These are phyloP conservation scores for Cicer pinnatifidum DNA, from an alignment of 306 rosid species.

Conservation along the genomic window DNA sequence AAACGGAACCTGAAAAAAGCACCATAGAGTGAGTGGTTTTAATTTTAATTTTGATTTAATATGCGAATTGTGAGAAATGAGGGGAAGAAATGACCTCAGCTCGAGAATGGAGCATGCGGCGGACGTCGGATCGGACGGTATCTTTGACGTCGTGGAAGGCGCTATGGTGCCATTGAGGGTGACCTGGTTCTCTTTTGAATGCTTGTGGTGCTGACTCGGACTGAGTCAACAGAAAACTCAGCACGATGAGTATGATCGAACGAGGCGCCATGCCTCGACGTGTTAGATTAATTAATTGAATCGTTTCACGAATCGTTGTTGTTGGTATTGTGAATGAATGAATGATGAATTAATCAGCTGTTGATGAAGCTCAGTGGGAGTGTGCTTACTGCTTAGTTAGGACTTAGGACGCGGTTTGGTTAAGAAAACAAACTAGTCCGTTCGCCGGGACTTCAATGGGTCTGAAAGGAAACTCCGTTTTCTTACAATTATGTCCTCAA, in stretches of 20 bases:
- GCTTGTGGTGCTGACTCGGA: constrained; percentile 82
- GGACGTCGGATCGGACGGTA: constrained; percentile 77
- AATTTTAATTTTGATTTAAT: neutral
- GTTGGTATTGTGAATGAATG: neutral
- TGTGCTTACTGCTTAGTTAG: neutral
- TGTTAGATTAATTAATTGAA: constrained; percentile 21
- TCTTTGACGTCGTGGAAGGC: constrained; percentile 93
- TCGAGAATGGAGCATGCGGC: constrained; percentile 94
- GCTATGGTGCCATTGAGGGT: constrained; percentile 94
- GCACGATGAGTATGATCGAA: constrained; percentile 37
- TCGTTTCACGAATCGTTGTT: neutral
- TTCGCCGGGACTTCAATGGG: constrained; percentile 38
- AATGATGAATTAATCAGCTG: constrained; percentile 14
- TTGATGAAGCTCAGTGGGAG: constrained; percentile 12
- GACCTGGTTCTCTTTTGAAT: constrained; percentile 72
- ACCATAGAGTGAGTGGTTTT: neutral
- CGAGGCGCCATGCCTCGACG: constrained; percentile 49
- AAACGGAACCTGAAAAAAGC: constrained; percentile 74
- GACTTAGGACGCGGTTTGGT: constrained; percentile 8
- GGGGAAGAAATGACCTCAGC: constrained; percentile 71
- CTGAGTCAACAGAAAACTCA: constrained; percentile 56
- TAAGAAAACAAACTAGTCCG: constrained; percentile 10
- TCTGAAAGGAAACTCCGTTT: neutral
- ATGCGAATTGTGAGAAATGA: neutral
- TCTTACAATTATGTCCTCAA: constrained; percentile 14